Evolutionary conservation across 1,284 basidiomycete genomes (phyloP).

Genomic region (Exobasidium cylindrosporum): DNA sequence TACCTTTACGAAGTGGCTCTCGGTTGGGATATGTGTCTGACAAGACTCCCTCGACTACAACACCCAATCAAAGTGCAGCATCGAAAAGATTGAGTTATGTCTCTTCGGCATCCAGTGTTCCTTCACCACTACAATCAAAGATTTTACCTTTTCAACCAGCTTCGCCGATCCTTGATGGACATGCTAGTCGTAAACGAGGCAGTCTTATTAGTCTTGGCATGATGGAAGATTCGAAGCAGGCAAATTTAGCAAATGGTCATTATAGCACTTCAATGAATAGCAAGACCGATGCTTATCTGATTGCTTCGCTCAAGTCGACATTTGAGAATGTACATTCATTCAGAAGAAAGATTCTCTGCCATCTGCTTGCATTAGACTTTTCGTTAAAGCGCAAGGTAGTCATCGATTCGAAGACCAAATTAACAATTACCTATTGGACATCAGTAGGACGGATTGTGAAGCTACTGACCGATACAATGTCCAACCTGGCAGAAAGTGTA

Average conservation of each 20-base stretch:
- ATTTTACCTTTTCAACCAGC: not conserved
- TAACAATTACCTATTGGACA: constrained; percentile 15
- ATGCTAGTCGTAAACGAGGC: not conserved
- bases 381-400: constrained; percentile 11
- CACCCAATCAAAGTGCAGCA: constrained; percentile 36
- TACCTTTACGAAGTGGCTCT: not conserved
- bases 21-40: constrained; percentile 10
- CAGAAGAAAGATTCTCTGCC: constrained; percentile 30
- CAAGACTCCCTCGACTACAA: constrained; percentile 2
- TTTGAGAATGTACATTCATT: constrained; percentile 46
- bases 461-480: not conserved
- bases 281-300: constrained; percentile 23
- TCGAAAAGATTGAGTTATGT: constrained; percentile 40
- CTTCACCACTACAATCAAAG: not conserved
- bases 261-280: not conserved
- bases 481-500: not conserved
- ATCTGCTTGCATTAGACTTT: constrained; percentile 38
- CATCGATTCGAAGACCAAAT: not conserved
- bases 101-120: constrained; percentile 14
- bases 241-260: not conserved
- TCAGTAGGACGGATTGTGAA: constrained; percentile 12
- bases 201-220: not conserved
- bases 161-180: constrained; percentile 11
- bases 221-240: not conserved
- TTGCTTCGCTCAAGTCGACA: constrained; percentile 33